Evolutionary conservation across 345 rosid species (phyloP).

Genomic region (Fremontodendron californicum): DNA sequence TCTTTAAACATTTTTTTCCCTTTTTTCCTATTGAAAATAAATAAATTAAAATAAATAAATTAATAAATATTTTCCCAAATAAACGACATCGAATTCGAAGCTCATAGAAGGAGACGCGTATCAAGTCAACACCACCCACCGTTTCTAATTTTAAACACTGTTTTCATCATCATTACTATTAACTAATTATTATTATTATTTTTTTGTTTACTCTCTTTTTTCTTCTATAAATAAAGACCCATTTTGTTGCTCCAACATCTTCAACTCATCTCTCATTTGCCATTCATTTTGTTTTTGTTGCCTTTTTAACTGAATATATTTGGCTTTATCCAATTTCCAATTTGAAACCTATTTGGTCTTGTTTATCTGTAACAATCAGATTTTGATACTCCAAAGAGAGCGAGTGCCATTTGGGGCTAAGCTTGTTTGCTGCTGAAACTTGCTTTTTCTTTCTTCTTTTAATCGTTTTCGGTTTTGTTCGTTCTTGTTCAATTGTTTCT

Average conservation of each 20-base stretch:
- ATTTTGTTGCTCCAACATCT: not conserved
- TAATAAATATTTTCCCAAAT: not conserved
- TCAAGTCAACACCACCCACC: not conserved
- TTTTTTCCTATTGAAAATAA: too few species aligned
- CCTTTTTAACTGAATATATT: too few species aligned
- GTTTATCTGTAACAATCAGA: not conserved
- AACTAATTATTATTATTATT: not conserved
- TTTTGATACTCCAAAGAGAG: not conserved
- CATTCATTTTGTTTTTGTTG: too few species aligned
- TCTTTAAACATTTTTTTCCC: not conserved
- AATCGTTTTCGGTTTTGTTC: not conserved
- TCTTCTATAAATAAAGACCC: conserved; percentile 2
- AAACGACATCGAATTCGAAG: not conserved
- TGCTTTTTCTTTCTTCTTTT: too few species aligned
- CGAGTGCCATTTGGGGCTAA: not conserved
- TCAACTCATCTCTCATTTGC: too few species aligned
- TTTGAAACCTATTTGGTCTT: not conserved
- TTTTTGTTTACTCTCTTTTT: not conserved
- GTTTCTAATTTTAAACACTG: not conserved
- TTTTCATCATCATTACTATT: not conserved
- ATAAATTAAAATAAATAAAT: too few species aligned
- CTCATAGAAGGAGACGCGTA: not conserved
- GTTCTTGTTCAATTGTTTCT: not conserved
- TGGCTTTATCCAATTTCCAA: too few species aligned
- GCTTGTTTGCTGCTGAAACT: not conserved